A percentile compares a stretch with the other conserved stretches of the same genome.
Conservation (phyloP, 2,329 filamentous ascomycete genomes). For the Aspergillus chevalieri region DNA sequence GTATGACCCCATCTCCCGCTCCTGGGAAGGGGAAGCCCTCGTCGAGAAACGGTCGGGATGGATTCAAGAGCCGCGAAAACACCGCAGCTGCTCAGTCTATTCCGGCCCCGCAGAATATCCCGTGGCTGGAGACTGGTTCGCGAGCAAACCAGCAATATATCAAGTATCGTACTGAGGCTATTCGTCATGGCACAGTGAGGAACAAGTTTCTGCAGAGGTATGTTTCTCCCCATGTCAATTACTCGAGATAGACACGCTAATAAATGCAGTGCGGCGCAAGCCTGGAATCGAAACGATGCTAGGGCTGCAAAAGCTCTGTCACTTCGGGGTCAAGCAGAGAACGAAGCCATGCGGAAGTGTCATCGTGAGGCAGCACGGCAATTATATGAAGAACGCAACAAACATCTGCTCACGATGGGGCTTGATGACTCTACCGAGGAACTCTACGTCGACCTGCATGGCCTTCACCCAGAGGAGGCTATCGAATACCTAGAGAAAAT, state of each 20-base stretch:
- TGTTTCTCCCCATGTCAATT: constrained; percentile 9
- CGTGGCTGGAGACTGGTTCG: constrained; percentile 92
- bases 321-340: constrained; percentile 90
- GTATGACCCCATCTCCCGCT: constrained; percentile 83
- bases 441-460: constrained; percentile 91
- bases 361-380: constrained; percentile 89
- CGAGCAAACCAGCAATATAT: constrained; percentile 89
- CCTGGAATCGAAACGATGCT: constrained; percentile 97
- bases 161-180: constrained; percentile 89
- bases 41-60: constrained; percentile 56
- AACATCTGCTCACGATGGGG: constrained; percentile 47
- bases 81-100: constrained; percentile 78
- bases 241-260: background rate
- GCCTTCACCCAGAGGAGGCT: constrained; percentile 96
- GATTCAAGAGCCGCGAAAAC: constrained; percentile 65
- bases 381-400: constrained; percentile 90
- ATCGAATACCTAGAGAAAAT: constrained; percentile 89
- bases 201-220: constrained; percentile 97
- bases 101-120: constrained; percentile 80
- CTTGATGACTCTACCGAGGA: constrained; percentile 53
- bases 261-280: constrained; percentile 72
- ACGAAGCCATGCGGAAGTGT: constrained; percentile 93
- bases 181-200: constrained; percentile 90
- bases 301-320: constrained; percentile 92
- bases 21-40: constrained; percentile 50